A percentile compares a stretch with the other conserved stretches of the same genome.
phyloP scores from a whole-genome alignment of 192 early-diverging fungal species.

The Podila minutissima region DNA sequence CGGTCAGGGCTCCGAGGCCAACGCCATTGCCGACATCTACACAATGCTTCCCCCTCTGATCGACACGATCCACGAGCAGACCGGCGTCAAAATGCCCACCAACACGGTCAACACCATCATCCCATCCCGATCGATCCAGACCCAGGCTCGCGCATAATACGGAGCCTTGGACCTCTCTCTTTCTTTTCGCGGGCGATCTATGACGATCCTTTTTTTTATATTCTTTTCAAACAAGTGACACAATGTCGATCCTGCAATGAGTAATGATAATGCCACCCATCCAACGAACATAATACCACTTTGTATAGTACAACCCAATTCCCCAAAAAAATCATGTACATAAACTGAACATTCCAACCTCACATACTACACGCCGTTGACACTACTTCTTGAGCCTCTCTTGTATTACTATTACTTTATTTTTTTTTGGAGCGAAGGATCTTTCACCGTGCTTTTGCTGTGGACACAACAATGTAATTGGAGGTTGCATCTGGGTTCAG shows the following conservation, averaged over 20 bases:
- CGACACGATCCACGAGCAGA: slow-evolving; percentile 57
- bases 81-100: slow-evolving; percentile 56
- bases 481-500: not conserved
- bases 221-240: too few relatives aligned
- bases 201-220: too few relatives aligned
- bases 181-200: too few relatives aligned
- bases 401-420: not conserved
- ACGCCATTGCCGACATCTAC: slow-evolving; percentile 55
- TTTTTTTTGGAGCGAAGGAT: not conserved
- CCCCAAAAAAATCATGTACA: too few relatives aligned
- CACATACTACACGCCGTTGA: too few relatives aligned
- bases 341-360: too few relatives aligned
- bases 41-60: slow-evolving; percentile 55
- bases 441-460: not conserved
- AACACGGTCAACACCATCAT: not conserved
- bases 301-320: too few relatives aligned
- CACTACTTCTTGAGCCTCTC: not conserved
- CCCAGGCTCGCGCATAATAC: not conserved
- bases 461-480: not conserved
- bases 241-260: too few relatives aligned
- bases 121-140: not conserved
- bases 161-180: too few relatives aligned
- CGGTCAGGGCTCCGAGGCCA: slow-evolving; percentile 19
- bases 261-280: too few relatives aligned
- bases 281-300: too few relatives aligned